Evolutionary conservation across 208 protist genomes (phyloP), one percentile per base, ranked within the genome.

Genomic region (Trichomonas tenax): DNA sequence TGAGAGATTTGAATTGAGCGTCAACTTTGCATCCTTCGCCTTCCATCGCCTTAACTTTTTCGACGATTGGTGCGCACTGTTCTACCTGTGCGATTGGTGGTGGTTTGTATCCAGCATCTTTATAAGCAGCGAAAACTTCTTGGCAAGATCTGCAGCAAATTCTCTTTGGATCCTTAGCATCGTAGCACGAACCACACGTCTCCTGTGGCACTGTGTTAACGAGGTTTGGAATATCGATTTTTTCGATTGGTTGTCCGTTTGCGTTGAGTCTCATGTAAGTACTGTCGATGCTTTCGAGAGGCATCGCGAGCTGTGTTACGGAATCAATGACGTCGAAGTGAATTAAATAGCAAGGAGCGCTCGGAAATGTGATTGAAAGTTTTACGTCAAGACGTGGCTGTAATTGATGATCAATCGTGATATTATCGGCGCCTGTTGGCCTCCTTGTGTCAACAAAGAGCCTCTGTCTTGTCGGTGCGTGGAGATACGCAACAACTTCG

Each of bases 311-410:
- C 15, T 93, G 86, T 26, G 86, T 93, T 15, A 93, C 17, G 4
- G 40, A 48, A 51, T 93, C 86, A 38, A 93, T 93, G 46, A 93
- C 86, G 38, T 93, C 86, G 2, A 93, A 51, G 44, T 93, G 86
- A 51, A 93, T 17, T 34, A 93, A 41, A 93, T 38, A 51, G 46
- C 86, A 93, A 38, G 86, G 86, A 38, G 44, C 86, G 11, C 9
- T 34, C 38, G 86, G 86, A 93, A 93, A 93, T 51, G 86, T 93
- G 26, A 93, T 58, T 34, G 41, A 48, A 51, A 93, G 3, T 14
- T 48, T 44, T 38, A 34, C 36, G 38, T 93, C 44, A 58, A 93
- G 17, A 51, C 44, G 86, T 38, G 86, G 86, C 8, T 44, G 86
- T 34, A 17, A 48, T 38, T 93, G 21, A 14, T 17, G 23, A n/a